Evolutionary conservation across 2,329 filamentous ascomycete species (phyloP), one percentile per base, ranked within the genome.

Genomic region (Pseudocercospora cruenta): DNA sequence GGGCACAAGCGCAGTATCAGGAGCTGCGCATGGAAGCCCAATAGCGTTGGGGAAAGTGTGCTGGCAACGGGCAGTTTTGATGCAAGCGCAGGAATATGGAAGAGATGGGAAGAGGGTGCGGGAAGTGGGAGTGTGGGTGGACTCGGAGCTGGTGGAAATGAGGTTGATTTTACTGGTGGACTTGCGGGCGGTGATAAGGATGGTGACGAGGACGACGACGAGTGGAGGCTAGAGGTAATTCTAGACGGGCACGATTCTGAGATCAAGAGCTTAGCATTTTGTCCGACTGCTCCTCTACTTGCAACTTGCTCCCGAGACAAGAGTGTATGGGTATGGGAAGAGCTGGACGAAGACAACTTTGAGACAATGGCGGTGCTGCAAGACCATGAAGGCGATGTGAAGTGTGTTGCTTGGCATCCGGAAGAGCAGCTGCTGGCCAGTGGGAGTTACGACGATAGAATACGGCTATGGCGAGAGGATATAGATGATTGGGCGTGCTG

Each of bases 311-410:
- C 89, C 61, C 87, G 95, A 58, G 95, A 99, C 78, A 98, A 98
- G 82, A 91, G 88, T 16, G 92, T 98, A 19, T 99, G 95, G 95
- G 92, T 99, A 73, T 99, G 95, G 95, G 95, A 99, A 80, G 95
- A 98, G 78, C 87, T 97, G 62, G 91, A 90, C 16, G 94, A 96
- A 63, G 94, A 97, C 78, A 95, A 98, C 77, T 98, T 94, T 83
- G 95, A 99, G 84, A 98, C 95, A 1, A 89, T 98, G 16, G 95
- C 94, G 0, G 94, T 98, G 61, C 85, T 98, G 74, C 93, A 92
- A 79, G 95, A 98, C 80, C 95, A 99, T 78, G 91, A 94, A 55
- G 94, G 92, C 22, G 95, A 99, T 80, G 94, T 99, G 71, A 99
- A 99, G 79, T 92, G 89, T 70, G 92, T 99, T 1, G 88, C 89